phyloP scores from a whole-genome alignment of 768 basidiomycete species.

The Kwoniella heveanensis region DNA sequence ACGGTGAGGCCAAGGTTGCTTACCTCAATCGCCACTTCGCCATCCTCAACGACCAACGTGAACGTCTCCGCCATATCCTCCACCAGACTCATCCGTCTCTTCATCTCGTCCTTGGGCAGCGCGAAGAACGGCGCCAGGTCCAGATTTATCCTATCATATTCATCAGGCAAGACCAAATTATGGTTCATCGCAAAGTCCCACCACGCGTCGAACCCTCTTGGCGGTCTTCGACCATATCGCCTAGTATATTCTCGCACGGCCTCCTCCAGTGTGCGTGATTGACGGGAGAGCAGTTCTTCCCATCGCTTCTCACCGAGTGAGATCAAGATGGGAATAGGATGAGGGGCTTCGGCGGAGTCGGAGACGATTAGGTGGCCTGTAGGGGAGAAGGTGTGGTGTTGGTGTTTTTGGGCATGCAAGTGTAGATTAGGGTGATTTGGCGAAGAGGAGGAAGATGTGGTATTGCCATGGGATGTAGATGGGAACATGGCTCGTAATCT shows the following conservation, averaged over 20 bases:
- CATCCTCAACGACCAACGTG: conserved; percentile 45
- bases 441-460: conserved; percentile 6
- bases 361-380: conserved; percentile 52
- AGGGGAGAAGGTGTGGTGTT: conserved; percentile 43
- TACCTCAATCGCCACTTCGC: conserved; percentile 47
- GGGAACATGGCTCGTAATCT: conserved; percentile 33
- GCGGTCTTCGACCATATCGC: conserved; percentile 56
- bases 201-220: conserved; percentile 58
- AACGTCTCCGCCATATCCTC: conserved; percentile 55
- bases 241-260: conserved; percentile 56
- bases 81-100: conserved; percentile 51
- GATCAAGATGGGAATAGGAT: conserved; percentile 56
- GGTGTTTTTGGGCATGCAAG: conserved; percentile 6
- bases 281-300: conserved; percentile 52
- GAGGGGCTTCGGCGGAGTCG: conserved; percentile 31
- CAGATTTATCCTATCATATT: conserved; percentile 55
- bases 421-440: conserved; percentile 14
- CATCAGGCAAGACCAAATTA: conserved; percentile 53
- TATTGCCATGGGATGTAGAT: conserved; percentile 1
- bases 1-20: conserved; percentile 20
- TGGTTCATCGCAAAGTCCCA: conserved; percentile 50
- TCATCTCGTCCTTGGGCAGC: conserved; percentile 50
- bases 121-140: conserved; percentile 56
- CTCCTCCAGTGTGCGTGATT: conserved; percentile 53
- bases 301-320: conserved; percentile 54